A percentile compares a stretch with the other conserved stretches of the same genome.
phyloP scores from a whole-genome alignment of 2,329 filamentous ascomycete genomes.

The Hypoxylon sp. region DNA sequence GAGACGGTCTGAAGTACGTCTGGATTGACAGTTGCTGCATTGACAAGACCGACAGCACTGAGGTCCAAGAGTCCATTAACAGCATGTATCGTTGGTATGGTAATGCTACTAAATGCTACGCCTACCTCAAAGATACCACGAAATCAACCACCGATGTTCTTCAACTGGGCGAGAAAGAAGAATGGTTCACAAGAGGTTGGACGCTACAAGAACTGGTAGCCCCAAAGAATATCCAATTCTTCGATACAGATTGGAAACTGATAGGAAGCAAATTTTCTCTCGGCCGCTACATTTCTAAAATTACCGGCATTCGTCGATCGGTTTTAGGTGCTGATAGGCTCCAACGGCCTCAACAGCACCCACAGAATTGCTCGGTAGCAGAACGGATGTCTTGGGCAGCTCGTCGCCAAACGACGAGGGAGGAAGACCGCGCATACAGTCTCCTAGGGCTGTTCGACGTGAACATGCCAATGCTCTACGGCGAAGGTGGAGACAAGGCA shows the following conservation, averaged over 20 bases:
- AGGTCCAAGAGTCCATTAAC: conserved; percentile 17
- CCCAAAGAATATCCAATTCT: neutral
- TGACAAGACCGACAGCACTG: conserved; percentile 2
- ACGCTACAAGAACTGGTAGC: no score
- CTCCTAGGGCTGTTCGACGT: conserved; percentile 15
- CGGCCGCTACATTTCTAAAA: neutral
- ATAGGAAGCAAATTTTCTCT: neutral
- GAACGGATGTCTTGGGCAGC: conserved; percentile 14
- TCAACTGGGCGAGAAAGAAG: neutral
- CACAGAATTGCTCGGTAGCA: neutral
- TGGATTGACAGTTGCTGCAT: conserved; percentile 17
- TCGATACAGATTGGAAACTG: neutral
- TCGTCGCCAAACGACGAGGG: conserved; percentile 6
- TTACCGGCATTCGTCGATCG: neutral
- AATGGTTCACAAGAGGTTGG: conserved; percentile 12
- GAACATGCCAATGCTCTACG: conserved; percentile 17
- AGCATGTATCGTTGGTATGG: conserved; percentile 15
- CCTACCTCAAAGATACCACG: conserved; percentile 6
- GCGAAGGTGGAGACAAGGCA: conserved; percentile 10
- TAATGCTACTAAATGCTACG: conserved; percentile 9
- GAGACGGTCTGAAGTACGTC: conserved; percentile 2
- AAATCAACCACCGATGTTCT: neutral
- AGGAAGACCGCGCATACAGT: conserved; percentile 7
- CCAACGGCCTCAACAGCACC: no score
- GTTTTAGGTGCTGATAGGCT: neutral